Percentiles rank a stretch among this genome's conserved stretches.
These are phyloP conservation scores for Cyphellophora europaea DNA, from an alignment of 2,329 filamentous ascomycete genomes.

Conservation along the genomic window DNA sequence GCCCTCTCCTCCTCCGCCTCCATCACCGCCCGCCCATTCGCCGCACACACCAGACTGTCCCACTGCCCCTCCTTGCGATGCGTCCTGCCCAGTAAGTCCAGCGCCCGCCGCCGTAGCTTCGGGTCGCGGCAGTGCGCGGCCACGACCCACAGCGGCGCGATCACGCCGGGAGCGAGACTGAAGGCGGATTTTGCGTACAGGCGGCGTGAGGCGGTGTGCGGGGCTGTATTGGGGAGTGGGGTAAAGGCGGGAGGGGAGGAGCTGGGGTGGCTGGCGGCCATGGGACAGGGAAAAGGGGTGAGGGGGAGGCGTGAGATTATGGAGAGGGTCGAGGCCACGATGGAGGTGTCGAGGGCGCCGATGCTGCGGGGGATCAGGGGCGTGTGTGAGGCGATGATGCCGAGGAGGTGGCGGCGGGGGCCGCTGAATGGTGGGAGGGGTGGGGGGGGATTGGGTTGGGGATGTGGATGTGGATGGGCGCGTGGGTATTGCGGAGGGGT, in stretches of 20 bases:
- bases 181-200: not conserved
- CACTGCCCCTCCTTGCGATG: slow-evolving; percentile 1
- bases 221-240: too few species aligned
- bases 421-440: not conserved
- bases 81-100: not conserved
- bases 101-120: not conserved
- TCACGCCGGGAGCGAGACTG: not conserved
- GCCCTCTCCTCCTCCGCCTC: not conserved
- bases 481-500: too few species aligned
- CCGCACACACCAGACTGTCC: not conserved
- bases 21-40: not conserved
- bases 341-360: not conserved
- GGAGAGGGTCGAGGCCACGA: not conserved
- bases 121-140: not conserved
- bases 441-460: not conserved
- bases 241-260: too few species aligned
- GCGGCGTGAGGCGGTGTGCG: too few species aligned
- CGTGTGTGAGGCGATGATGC: not conserved
- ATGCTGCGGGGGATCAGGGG: not conserved
- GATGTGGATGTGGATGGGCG: too few species aligned
- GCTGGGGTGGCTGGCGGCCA: not conserved
- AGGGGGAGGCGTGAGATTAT: not conserved
- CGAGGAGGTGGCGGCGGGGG: not conserved
- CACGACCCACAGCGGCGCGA: not conserved
- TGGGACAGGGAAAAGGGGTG: not conserved